Base-by-base conservation (phyloP, 2,329 filamentous ascomycete genomes). In the Pezicula carpinea region DNA sequence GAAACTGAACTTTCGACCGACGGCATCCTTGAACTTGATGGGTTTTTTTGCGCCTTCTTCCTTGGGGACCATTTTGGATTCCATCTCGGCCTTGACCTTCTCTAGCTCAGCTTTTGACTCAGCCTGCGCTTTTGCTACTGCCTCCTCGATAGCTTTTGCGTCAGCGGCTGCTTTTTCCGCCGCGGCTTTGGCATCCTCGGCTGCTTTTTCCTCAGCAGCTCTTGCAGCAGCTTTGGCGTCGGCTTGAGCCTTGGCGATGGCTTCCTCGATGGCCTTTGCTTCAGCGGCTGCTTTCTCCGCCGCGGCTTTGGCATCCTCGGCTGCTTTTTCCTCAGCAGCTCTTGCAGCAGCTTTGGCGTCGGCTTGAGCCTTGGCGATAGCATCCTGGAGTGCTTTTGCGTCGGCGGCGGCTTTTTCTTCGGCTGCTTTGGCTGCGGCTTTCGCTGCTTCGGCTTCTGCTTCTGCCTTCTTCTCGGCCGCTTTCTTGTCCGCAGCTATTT, bases 1-100 rank as follows among this genome's bases (percentile, higher is more conserved):
- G 61, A 96, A 96, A 67, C 82, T 93, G 65, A 95, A 96, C 66
- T 95, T 96, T 55, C 91, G 79, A 26, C 89, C 88, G 14, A 96
- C 82, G 1, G 90, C 90, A 64, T 96, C 91, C 68, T 95, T 95
- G 71, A 95, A 95, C 56, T 84, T 85, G 64, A 96, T 88, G 2
- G 87, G 88, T 58, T 78, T 66, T 50, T 76, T 74, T 6, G 5
- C 10, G 14, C 17, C 35, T 17, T 13, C 35, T 17, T 18, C 35
- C 15, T 13, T 29, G 13, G 26, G 26, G 26, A 38, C 35, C 13
- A 38, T 38, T 38, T 38, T 38, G 3, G 35, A 38, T 21, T 38
- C 35, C 35, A 38, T 38, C 11, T 38, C 35, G 8, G 35, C 35
- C 47, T 71, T 69, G 5, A 72, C 75, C 5, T 71, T 68, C 18